Evolutionary conservation across 2,329 filamentous ascomycete genomes (phyloP), one percentile per base, ranked within the genome.

Genomic region (Aspergillus felis): DNA sequence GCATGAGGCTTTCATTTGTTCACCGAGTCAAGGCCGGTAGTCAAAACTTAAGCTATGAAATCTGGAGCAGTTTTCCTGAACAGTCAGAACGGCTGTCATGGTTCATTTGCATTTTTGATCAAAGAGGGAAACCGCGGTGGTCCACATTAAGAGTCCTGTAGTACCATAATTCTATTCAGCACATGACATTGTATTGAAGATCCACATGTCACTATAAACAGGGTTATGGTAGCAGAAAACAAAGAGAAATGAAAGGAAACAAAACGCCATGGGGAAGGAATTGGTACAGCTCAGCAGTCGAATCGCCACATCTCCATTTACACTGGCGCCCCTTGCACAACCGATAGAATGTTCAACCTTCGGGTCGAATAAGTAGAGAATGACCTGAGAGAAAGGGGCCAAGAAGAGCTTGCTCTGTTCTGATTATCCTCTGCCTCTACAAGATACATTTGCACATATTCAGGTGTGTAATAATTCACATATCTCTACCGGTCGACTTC

Each of bases 401-500:
- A n/a, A 47, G 9, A 24, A 17, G 22, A 24, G 17, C 24, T 47
- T 10, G 44, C 20, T 17, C 24, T 47, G 12, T 27, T 24, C 10
- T 27, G 10, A 14, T 47, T 14, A 25, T 27, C 10, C 44, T 27
- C 44, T 47, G 22, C 44, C 44, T 47, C n/a, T 47, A 47, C 22
- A 27, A 27, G 44, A 6, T 47, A 8, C 24, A 14, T 27, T 47
- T 22, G 14, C 22, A 22, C 44, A 38, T 38, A 38, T 17, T 17
- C 14, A 38, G 32, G 14, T 38, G 3, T 38, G 32, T 38, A 6
- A 51, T 48, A 14, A 58, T 55, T 51, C 60, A 54, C 51, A 12
- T 47, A 20, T 24, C 51, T 71, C 71, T 78, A 84, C 70, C 81
- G 71, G 70, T 84, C 81, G 58, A 84, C 80, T 69, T 84, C 81